These are phyloP conservation scores for Przewalskia tangutica DNA, from an alignment of 257 asterid species.

Conservation along the genomic window DNA sequence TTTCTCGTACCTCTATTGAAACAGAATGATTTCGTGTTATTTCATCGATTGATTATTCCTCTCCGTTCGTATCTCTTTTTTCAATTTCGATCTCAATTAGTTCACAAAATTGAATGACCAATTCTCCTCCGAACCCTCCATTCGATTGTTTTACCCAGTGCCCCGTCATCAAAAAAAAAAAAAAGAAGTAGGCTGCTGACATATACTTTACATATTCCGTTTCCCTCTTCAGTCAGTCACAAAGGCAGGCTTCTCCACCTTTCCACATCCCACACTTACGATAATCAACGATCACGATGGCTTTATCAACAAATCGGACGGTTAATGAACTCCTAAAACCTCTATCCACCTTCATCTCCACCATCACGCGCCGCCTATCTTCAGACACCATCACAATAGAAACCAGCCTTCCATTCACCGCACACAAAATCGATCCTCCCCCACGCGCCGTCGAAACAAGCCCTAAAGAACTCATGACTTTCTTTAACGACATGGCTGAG, in stretches of 20 bases:
- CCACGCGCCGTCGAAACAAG: slow-evolving; percentile 68
- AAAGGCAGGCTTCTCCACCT: neutral
- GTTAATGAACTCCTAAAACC: slow-evolving; percentile 1
- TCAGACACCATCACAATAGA: slow-evolving; percentile 59
- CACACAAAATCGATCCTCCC: slow-evolving; percentile 84
- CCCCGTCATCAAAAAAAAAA: no score
- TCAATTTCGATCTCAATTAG: no score
- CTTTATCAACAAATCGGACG: neutral
- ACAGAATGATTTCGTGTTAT: no score
- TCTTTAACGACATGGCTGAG: slow-evolving; percentile 72
- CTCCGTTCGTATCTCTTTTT: no score
- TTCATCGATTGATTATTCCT: no score
- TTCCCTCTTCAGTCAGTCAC: neutral
- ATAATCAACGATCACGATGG: neutral
- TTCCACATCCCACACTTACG: neutral
- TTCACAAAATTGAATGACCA: no score
- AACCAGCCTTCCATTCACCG: slow-evolving; percentile 72
- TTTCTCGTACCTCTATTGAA: no score
- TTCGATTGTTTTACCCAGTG: no score
- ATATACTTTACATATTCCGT: neutral
- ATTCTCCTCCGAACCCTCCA: no score
- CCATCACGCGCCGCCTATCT: slow-evolving; percentile 37
- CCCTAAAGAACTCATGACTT: slow-evolving; percentile 57
- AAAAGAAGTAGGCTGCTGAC: neutral
- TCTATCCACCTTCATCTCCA: neutral